These are phyloP conservation scores for Pisolithus microcarpus DNA, from an alignment of 768 basidiomycete genomes.

Conservation along the genomic window DNA sequence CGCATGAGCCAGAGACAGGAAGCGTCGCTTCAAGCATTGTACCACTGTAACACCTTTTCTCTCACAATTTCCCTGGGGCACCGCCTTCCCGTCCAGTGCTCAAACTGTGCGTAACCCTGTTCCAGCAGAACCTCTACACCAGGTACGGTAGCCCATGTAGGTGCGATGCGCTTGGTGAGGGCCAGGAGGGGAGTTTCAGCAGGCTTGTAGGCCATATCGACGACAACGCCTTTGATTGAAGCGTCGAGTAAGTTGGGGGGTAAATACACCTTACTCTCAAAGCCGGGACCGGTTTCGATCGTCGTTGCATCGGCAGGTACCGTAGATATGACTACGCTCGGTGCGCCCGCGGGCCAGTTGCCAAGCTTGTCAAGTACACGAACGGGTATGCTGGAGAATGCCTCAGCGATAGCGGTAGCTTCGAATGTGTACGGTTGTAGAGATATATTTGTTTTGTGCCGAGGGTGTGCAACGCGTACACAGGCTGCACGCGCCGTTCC, in stretches of 20 bases:
- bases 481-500: slow-evolving; percentile 91
- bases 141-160: slow-evolving; percentile 62
- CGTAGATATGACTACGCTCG: slow-evolving; percentile 80
- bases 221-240: slow-evolving; percentile 60
- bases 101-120: slow-evolving; percentile 84
- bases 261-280: slow-evolving; percentile 38
- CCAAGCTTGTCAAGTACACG: slow-evolving; percentile 54
- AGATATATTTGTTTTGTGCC: slow-evolving; percentile 70
- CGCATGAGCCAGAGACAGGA: background rate
- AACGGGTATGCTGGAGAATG: slow-evolving; percentile 54
- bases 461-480: slow-evolving; percentile 76
- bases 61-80: slow-evolving; percentile 47
- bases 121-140: slow-evolving; percentile 83
- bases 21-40: slow-evolving; percentile 15
- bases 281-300: slow-evolving; percentile 3
- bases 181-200: slow-evolving; percentile 72
- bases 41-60: slow-evolving; percentile 42
- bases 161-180: slow-evolving; percentile 47
- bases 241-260: slow-evolving; percentile 51
- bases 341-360: slow-evolving; percentile 41
- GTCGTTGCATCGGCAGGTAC: slow-evolving; percentile 69
- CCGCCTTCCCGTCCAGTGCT: slow-evolving; percentile 67
- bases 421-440: slow-evolving; percentile 75
- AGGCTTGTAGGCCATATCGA: slow-evolving; percentile 95
- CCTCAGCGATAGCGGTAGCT: slow-evolving; percentile 62